Conservation (phyloP, 148 eudicot species). For the Amaranthus hypochondriacus region DNA sequence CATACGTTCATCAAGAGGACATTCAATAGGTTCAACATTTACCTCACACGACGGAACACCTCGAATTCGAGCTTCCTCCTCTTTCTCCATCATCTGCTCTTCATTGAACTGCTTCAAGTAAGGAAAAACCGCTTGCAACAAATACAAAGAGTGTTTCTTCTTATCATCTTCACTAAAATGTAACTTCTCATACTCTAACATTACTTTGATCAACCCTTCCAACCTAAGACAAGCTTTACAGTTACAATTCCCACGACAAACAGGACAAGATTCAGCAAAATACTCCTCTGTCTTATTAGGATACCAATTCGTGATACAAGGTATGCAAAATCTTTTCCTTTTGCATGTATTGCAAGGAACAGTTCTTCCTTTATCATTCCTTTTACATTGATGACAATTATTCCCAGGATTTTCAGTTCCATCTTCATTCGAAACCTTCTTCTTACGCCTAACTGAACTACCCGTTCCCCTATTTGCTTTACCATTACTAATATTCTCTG, state of each 20-base stretch:
- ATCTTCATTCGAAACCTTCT: slow-evolving; percentile 6
- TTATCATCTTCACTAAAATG: slow-evolving; percentile 35
- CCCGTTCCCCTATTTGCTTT: slow-evolving; percentile 14
- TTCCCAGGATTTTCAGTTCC: slow-evolving; percentile 18
- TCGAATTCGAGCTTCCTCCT: slow-evolving; percentile 46
- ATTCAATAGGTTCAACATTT: slow-evolving; percentile 22
- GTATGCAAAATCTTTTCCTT: slow-evolving; percentile 46
- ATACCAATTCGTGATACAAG: slow-evolving; percentile 61
- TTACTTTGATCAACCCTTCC: slow-evolving; percentile 32
- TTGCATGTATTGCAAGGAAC: slow-evolving; percentile 42
- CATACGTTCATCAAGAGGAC: slow-evolving; percentile 44
- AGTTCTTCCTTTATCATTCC: slow-evolving; percentile 64
- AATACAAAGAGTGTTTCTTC: slow-evolving; percentile 37
- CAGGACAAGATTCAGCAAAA: slow-evolving; percentile 51
- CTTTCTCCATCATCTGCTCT: slow-evolving; percentile 54
- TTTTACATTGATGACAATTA: slow-evolving; percentile 75
- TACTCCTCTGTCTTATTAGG: slow-evolving; percentile 43
- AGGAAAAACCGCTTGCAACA: slow-evolving; percentile 47
- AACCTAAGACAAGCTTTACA: slow-evolving; percentile 62
- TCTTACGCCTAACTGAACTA: background rate
- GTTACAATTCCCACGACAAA: slow-evolving; percentile 61
- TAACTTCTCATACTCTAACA: slow-evolving; percentile 23
- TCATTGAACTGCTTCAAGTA: slow-evolving; percentile 42
- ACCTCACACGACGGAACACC: slow-evolving; percentile 35
- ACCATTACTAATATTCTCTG: slow-evolving; percentile 10